Percentiles rank a stretch among this genome's conserved stretches.
phyloP scores from a whole-genome alignment of 1,284 basidiomycete genomes.

The Vanrija pseudolonga region DNA sequence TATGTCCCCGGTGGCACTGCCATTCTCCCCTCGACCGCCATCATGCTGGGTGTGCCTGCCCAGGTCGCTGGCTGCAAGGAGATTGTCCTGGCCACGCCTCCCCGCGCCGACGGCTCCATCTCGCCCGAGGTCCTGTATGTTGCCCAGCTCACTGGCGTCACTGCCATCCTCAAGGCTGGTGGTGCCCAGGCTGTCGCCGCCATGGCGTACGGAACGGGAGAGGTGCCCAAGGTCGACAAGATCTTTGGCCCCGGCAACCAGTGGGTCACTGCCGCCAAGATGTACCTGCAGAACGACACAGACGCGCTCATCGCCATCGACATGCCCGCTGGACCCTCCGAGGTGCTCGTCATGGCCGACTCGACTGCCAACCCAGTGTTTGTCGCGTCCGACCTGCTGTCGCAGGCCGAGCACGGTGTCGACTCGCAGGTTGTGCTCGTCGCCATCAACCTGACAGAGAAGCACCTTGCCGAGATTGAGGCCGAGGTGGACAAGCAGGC shows the following conservation, averaged over 20 bases:
- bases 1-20: conserved; percentile 99
- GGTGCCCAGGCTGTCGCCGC: conserved; percentile 98
- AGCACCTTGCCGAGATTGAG: conserved; percentile 71
- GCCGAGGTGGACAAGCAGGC: conserved; percentile 85
- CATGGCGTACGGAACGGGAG: conserved; percentile 91
- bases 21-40: conserved; percentile 89
- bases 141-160: conserved; percentile 79
- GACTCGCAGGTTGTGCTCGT: conserved; percentile 98
- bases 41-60: conserved; percentile 97
- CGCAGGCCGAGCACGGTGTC: conserved; percentile 95
- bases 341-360: conserved; percentile 94
- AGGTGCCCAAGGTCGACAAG: conserved; percentile 98
- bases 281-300: conserved; percentile 99
- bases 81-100: conserved; percentile 92
- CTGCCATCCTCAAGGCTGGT: conserved; percentile 84
- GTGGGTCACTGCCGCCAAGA: conserved; percentile 99
- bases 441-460: conserved; percentile 64
- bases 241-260: conserved; percentile 99
- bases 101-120: conserved; percentile 81
- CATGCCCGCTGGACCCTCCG: conserved; percentile 98
- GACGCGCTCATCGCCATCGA: conserved; percentile 95
- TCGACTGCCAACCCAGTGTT: conserved; percentile 78
- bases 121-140: conserved; percentile 95
- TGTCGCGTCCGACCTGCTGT: conserved; percentile 92
- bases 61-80: conserved; percentile 94